These are phyloP conservation scores for Helianthus tuberosus DNA, from an alignment of 129 eudicot genomes.

Conservation along the genomic window DNA sequence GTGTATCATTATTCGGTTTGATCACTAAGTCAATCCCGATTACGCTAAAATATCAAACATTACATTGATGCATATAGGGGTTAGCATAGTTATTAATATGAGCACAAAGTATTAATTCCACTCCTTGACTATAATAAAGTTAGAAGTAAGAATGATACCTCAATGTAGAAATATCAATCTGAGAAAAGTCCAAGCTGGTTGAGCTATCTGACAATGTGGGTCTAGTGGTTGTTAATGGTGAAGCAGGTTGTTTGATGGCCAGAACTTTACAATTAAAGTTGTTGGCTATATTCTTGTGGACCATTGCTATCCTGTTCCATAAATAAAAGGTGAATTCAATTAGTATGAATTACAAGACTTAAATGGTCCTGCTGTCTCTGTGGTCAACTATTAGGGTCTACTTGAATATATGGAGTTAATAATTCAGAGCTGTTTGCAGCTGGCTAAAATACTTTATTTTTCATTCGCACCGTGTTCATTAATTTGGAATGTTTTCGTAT, in stretches of 20 bases:
- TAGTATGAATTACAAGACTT: background rate
- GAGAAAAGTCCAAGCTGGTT: slow-evolving; percentile 85
- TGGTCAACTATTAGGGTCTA: slow-evolving; percentile 3
- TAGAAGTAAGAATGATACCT: slow-evolving; percentile 47
- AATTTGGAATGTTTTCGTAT: background rate
- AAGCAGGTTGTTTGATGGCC: slow-evolving; percentile 73
- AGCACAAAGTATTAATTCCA: background rate
- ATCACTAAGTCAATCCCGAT: no score
- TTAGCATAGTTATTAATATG: background rate
- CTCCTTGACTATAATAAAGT: background rate
- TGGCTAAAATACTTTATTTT: slow-evolving; percentile 1
- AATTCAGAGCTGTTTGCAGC: slow-evolving; percentile 4
- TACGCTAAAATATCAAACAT: no score
- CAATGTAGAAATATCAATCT: slow-evolving; percentile 69
- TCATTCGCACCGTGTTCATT: slow-evolving; percentile 15
- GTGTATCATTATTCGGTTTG: no score
- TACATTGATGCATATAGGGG: no score
- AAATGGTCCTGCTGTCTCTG: background rate
- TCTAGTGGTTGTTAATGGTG: slow-evolving; percentile 43
- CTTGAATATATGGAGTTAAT: background rate
- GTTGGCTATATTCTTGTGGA: slow-evolving; percentile 45
- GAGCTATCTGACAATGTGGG: slow-evolving; percentile 51
- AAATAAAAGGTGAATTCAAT: slow-evolving; percentile 19
- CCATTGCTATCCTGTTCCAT: slow-evolving; percentile 63
- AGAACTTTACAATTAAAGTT: slow-evolving; percentile 77